A percentile compares a stretch with the other conserved stretches of the same genome.
phyloP scores from a whole-genome alignment of 2,329 filamentous ascomycete genomes.

The Fusarium sp. region DNA sequence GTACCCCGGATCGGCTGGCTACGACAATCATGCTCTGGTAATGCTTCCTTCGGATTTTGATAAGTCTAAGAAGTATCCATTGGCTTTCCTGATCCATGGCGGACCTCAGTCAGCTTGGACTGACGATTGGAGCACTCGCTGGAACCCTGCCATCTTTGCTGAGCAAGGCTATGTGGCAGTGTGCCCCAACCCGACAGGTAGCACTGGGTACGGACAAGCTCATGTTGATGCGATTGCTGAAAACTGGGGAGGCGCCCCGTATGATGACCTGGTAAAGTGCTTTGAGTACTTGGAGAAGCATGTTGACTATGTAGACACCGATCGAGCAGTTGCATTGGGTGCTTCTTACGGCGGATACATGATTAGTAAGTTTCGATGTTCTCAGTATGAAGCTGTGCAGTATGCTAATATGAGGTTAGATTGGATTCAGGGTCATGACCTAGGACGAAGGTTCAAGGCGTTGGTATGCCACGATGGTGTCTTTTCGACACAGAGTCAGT shows the following conservation, averaged over 20 bases:
- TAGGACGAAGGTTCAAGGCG: constrained; percentile 87
- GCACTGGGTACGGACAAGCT: constrained; percentile 82
- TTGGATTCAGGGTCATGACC: constrained; percentile 89
- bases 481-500: constrained; percentile 76
- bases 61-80: constrained; percentile 76
- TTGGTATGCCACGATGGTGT: constrained; percentile 90
- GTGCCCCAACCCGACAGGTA: constrained; percentile 84
- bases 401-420: constrained; percentile 58
- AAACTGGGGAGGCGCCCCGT: constrained; percentile 88
- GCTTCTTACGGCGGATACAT: constrained; percentile 82
- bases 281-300: constrained; percentile 78
- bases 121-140: constrained; percentile 82
- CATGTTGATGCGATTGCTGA: constrained; percentile 80
- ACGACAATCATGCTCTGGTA: constrained; percentile 75
- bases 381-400: not conserved
- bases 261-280: constrained; percentile 81
- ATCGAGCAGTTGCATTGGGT: constrained; percentile 76
- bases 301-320: constrained; percentile 74
- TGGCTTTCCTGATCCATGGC: constrained; percentile 84
- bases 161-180: constrained; percentile 89
- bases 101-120: constrained; percentile 82
- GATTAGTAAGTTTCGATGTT: constrained; percentile 65
- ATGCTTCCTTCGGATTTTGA: constrained; percentile 76
- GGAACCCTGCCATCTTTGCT: constrained; percentile 88
- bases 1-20: constrained; percentile 72